Conservation (phyloP, 2,329 filamentous ascomycete genomes). For the Aspergillus viridinutans region DNA sequence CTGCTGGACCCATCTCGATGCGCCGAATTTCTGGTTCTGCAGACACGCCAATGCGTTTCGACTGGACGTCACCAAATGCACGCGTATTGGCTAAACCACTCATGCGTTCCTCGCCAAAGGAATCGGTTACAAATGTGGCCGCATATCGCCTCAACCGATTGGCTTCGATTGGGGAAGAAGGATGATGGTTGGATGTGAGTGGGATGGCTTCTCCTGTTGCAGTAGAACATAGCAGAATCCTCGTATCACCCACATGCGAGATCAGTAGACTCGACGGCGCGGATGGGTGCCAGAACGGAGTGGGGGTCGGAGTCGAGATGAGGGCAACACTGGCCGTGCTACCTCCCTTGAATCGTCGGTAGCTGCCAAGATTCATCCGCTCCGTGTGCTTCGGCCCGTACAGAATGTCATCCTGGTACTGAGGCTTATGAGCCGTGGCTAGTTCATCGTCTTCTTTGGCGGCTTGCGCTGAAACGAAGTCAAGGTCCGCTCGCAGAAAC, state of each 20-base stretch:
- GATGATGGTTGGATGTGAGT: slow-evolving; percentile 87
- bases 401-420: slow-evolving; percentile 82
- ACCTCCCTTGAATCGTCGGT: slow-evolving; percentile 81
- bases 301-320: slow-evolving; percentile 85
- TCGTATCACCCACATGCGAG: slow-evolving; percentile 89
- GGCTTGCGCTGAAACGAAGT: slow-evolving; percentile 88
- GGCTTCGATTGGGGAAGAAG: slow-evolving; percentile 78
- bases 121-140: slow-evolving; percentile 84
- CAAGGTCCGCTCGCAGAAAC: slow-evolving; percentile 88
- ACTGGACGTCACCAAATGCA: slow-evolving; percentile 86
- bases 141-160: slow-evolving; percentile 80
- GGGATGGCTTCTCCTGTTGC: slow-evolving; percentile 74
- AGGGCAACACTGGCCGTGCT: slow-evolving; percentile 87
- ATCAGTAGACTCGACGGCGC: slow-evolving; percentile 78
- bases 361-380: slow-evolving; percentile 60
- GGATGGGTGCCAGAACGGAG: slow-evolving; percentile 91
- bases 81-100: slow-evolving; percentile 89
- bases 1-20: slow-evolving; percentile 72
- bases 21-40: slow-evolving; percentile 87
- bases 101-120: slow-evolving; percentile 95
- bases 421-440: slow-evolving; percentile 66
- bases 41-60: slow-evolving; percentile 87
- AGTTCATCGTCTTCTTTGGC: slow-evolving; percentile 71
- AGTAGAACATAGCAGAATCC: slow-evolving; percentile 84
- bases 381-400: slow-evolving; percentile 54